Conservation (phyloP, 768 basidiomycete species). For the Pleurotus cornucopiae region DNA sequence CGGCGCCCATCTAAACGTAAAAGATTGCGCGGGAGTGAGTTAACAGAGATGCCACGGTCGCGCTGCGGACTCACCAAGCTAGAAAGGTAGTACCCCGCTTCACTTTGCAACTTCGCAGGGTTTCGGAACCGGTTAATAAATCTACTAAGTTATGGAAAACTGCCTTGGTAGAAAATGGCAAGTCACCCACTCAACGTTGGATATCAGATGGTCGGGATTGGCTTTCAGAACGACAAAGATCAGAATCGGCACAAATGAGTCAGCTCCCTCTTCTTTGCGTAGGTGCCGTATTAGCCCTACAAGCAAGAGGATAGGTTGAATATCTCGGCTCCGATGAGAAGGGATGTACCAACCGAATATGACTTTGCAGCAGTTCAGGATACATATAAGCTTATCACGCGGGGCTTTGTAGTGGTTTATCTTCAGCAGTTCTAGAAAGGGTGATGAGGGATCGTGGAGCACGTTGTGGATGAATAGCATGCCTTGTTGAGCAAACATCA, state of each 20-base stretch:
- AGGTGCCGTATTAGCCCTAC: constrained; percentile 87
- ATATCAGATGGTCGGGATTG: constrained; percentile 90
- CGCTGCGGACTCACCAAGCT: constrained; percentile 62
- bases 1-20: constrained; percentile 77
- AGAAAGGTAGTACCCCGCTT: constrained; percentile 95
- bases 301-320: constrained; percentile 8
- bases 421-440: constrained; percentile 75
- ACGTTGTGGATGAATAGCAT: background rate
- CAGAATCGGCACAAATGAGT: constrained; percentile 90
- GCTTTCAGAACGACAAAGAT: constrained; percentile 92
- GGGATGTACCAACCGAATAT: constrained; percentile 76
- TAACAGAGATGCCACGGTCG: too few relatives aligned
- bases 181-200: constrained; percentile 83
- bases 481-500: constrained; percentile 91
- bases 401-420: constrained; percentile 99
- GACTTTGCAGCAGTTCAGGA: constrained; percentile 97
- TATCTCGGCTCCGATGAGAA: background rate
- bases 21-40: background rate
- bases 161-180: background rate
- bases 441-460: background rate
- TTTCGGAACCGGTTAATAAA: constrained; percentile 96
- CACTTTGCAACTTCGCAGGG: constrained; percentile 84
- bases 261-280: constrained; percentile 82
- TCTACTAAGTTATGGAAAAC: constrained; percentile 32
- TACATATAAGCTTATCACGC: constrained; percentile 95